phyloP scores from a whole-genome alignment of 2,329 filamentous ascomycete genomes.

The Sporothrix luriei region DNA sequence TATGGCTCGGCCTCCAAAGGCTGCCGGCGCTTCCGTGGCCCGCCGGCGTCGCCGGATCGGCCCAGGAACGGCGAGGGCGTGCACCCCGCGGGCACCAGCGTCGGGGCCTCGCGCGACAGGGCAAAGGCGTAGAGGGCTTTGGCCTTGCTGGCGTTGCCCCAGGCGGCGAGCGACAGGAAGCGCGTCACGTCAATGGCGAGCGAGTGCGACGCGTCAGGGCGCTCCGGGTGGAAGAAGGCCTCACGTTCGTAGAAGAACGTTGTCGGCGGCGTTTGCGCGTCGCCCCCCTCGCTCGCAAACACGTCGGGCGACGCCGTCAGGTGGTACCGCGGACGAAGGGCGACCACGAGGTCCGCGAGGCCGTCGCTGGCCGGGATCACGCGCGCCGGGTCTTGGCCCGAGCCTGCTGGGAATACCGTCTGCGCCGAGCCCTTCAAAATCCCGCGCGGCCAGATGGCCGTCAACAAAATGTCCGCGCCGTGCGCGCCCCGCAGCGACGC shows the following conservation, averaged over 20 bases:
- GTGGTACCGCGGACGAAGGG: slow-evolving; percentile 89
- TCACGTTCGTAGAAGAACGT: slow-evolving; percentile 83
- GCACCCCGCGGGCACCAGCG: slow-evolving; percentile 66
- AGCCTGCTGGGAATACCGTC: slow-evolving; percentile 48
- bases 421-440: slow-evolving; percentile 68
- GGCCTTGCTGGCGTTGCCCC: slow-evolving; percentile 72
- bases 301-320: slow-evolving; percentile 59
- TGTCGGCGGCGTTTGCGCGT: neutral
- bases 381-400: slow-evolving; percentile 45
- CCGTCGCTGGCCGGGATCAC: slow-evolving; percentile 62
- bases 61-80: slow-evolving; percentile 73
- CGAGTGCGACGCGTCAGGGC: slow-evolving; percentile 46
- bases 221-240: slow-evolving; percentile 74
- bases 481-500: slow-evolving; percentile 75
- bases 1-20: slow-evolving; percentile 52
- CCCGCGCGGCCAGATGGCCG: slow-evolving; percentile 78
- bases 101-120: slow-evolving; percentile 65
- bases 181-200: slow-evolving; percentile 69
- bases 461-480: slow-evolving; percentile 82
- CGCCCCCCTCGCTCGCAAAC: slow-evolving; percentile 40
- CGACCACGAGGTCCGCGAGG: slow-evolving; percentile 75
- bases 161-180: slow-evolving; percentile 85
- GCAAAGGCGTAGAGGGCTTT: slow-evolving; percentile 81
- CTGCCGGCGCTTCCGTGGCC: slow-evolving; percentile 59
- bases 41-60: neutral